Percentiles rank a stretch among this genome's conserved stretches.
These are phyloP conservation scores for Pseudocercospora vitis DNA, from an alignment of 2,329 filamentous ascomycete species.

Conservation along the genomic window DNA sequence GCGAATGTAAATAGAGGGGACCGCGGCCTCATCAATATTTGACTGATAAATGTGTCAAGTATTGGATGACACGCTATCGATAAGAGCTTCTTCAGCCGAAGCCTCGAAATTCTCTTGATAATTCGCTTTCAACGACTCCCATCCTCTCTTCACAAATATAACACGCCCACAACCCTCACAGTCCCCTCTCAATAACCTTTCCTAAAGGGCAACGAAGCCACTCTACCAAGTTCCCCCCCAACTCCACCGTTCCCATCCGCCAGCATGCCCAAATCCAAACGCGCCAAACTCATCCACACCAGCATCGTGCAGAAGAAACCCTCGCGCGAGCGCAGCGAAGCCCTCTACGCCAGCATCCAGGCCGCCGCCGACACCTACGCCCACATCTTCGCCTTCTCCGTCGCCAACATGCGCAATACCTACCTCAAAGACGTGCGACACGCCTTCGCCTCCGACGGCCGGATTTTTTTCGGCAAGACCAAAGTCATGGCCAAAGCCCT, in stretches of 20 bases:
- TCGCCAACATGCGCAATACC: conserved; percentile 98
- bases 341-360: conserved; percentile 84
- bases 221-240: neutral
- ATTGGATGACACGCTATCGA: neutral
- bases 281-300: conserved; percentile 83
- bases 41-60: neutral
- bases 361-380: conserved; percentile 81
- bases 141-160: neutral
- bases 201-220: conserved; percentile 4
- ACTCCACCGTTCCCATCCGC: conserved; percentile 24
- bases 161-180: neutral
- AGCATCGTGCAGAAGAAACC: conserved; percentile 87
- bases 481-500: conserved; percentile 98
- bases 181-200: neutral
- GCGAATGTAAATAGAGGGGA: too few species aligned
- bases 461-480: conserved; percentile 98
- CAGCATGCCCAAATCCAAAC: conserved; percentile 94
- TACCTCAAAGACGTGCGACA: conserved; percentile 88
- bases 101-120: neutral
- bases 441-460: conserved; percentile 76
- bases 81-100: neutral
- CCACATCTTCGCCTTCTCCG: conserved; percentile 87
- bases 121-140: neutral
- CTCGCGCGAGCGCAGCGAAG: conserved; percentile 81
- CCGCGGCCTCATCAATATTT: neutral